A percentile compares a stretch with the other conserved stretches of the same genome.
Evolutionary conservation across 2,329 filamentous ascomycete genomes (phyloP).

Genomic region (Pestalotiopsis sp.): DNA sequence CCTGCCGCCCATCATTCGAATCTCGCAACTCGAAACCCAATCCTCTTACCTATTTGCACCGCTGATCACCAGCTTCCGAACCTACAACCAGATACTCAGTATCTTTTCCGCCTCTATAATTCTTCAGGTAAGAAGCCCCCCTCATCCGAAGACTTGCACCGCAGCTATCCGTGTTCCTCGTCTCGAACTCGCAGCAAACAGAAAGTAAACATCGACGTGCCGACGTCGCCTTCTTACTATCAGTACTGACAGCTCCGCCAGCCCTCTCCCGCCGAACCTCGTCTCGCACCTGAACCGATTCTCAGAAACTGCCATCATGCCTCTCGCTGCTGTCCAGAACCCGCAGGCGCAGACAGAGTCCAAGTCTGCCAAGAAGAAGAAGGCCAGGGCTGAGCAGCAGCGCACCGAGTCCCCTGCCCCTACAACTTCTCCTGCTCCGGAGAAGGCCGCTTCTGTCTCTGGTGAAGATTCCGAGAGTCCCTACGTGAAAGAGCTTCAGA

Average conservation of each 20-base stretch:
- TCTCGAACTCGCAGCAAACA: neutral
- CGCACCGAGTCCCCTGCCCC: constrained; percentile 60
- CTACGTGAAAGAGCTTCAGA: constrained; percentile 87
- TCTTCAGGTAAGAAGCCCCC: neutral
- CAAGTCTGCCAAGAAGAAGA: constrained; percentile 73
- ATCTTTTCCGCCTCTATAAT: neutral
- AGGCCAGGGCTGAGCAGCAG: constrained; percentile 51
- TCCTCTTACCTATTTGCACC: neutral
- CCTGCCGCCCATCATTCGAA: neutral
- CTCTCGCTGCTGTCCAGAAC: constrained; percentile 65
- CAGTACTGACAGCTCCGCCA: neutral
- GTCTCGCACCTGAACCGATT: constrained; percentile 1
- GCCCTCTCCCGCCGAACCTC: neutral
- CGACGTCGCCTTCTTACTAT: too few relatives aligned
- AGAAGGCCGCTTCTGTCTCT: constrained; percentile 50
- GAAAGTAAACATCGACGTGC: constrained; percentile 3
- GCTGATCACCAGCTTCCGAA: neutral
- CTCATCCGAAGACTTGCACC: neutral
- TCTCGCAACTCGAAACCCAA: constrained; percentile 4
- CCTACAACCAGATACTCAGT: neutral
- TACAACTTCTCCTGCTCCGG: constrained; percentile 48
- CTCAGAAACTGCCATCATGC: constrained; percentile 50
- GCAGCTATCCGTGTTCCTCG: neutral
- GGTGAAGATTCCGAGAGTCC: constrained; percentile 68
- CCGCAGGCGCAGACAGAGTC: constrained; percentile 62